Base-by-base conservation (phyloP, 805 yeast genomes). In the Pachysolen tannophilus region DNA sequence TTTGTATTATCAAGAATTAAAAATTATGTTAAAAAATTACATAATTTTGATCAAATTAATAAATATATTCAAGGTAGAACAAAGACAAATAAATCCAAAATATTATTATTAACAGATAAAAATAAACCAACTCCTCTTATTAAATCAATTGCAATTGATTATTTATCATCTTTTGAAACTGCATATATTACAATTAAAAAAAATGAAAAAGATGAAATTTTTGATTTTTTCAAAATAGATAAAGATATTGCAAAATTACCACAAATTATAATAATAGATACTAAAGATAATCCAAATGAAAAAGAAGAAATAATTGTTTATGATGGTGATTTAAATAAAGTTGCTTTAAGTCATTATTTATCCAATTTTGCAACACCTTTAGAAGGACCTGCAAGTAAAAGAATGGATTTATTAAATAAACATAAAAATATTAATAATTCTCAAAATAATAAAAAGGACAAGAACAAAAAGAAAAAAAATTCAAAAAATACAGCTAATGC, bases 131-230 rank as follows among this genome's bases (percentile, higher is more conserved):
- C 81, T 8, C 72, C 86, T 1, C 51, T 77, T 38, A 67, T 67
- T 47, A 82, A 79, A 48, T 58, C 82, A 1, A 57, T 85, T 41
- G 86, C 90, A 2, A 63, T 83, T 36, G 94, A 84, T 50, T 78
- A 75, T 53, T 52, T 79, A 28, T 75, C 67, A 0, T 42, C 51
- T 2, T 50, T 70, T 3, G 71, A 73, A 28, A 66, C 72, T 45
- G 79, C 67, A 2, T 67, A 60, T 50, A 53, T 60, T 25, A 61
- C 61, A 5, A 40, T 60, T 5, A 50, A 52, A 6, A 45, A 46
- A 5, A 43, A 48, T 10, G 55, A 56, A 2, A 50, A 54, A 8
- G 46, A 47, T 6, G 41, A 40, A 2, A 35, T 37, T 7, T 43
- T 44, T 20, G 32, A 31, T 24, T 7, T 20, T 13, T 27, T 34